phyloP scores from a whole-genome alignment of 306 rosid species.

The Lagenaria siceraria region DNA sequence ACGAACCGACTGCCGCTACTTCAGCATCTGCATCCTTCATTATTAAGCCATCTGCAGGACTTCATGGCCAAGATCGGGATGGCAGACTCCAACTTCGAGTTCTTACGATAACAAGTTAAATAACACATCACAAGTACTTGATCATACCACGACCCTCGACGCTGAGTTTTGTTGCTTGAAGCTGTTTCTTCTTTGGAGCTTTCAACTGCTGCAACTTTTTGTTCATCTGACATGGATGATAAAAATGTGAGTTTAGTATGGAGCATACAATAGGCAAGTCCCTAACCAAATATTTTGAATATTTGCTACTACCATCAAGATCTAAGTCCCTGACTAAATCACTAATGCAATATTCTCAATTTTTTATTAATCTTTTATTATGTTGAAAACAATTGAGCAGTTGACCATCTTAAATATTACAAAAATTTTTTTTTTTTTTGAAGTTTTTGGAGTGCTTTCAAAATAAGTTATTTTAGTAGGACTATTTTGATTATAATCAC shows the following conservation, averaged over 20 bases:
- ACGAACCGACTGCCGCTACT: neutral
- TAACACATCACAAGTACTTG: constrained; percentile 43
- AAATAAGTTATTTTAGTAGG: neutral
- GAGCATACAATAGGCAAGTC: neutral
- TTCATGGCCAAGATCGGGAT: neutral
- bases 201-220: constrained; percentile 91
- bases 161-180: constrained; percentile 89
- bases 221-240: constrained; percentile 56
- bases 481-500: neutral
- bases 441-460: neutral
- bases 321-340: neutral
- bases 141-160: constrained; percentile 97
- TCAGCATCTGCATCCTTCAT: neutral
- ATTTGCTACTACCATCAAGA: no score
- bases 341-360: neutral
- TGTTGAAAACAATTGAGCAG: neutral
- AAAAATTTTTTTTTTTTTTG: neutral
- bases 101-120: neutral
- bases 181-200: constrained; percentile 90
- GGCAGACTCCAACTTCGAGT: neutral
- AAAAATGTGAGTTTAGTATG: neutral
- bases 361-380: neutral
- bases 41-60: neutral
- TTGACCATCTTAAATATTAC: neutral
- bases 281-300: no score